These are phyloP conservation scores for Marsdenia floribunda DNA, from an alignment of 257 asterid genomes.

Conservation along the genomic window DNA sequence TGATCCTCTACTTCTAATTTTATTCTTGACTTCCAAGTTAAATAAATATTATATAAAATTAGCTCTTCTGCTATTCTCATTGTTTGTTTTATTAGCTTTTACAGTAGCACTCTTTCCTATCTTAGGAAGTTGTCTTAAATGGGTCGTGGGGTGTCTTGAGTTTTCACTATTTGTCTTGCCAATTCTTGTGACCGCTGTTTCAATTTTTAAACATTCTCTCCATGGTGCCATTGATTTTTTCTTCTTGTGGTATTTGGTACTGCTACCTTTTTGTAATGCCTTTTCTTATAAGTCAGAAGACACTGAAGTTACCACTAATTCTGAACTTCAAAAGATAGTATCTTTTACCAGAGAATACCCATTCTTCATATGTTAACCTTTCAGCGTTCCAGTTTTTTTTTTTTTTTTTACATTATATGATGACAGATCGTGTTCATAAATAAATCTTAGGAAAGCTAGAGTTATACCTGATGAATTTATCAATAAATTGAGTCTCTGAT, in stretches of 20 bases:
- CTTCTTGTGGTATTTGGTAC: not conserved
- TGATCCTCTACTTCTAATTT: not conserved
- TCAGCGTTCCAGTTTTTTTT: not conserved
- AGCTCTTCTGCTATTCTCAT: not conserved
- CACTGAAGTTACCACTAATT: not conserved
- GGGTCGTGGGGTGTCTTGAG: not conserved
- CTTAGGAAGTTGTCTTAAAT: not conserved
- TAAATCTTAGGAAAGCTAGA: not conserved
- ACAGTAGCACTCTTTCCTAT: not conserved
- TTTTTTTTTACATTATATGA: not conserved
- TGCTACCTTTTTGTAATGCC: not conserved
- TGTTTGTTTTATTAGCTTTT: not conserved
- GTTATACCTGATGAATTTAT: not conserved
- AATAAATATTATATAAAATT: not conserved
- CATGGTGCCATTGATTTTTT: not conserved
- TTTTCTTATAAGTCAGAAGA: not conserved
- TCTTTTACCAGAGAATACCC: not conserved
- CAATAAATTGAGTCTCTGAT: not conserved
- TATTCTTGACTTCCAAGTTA: not conserved
- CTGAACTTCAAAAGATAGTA: not conserved
- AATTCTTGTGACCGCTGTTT: not conserved
- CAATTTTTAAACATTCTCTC: not conserved
- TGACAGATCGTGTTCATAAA: not conserved
- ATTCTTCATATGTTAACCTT: not conserved
- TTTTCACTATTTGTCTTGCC: not conserved